These are phyloP conservation scores for Populus tremula DNA, from an alignment of 345 rosid genomes.

Conservation along the genomic window DNA sequence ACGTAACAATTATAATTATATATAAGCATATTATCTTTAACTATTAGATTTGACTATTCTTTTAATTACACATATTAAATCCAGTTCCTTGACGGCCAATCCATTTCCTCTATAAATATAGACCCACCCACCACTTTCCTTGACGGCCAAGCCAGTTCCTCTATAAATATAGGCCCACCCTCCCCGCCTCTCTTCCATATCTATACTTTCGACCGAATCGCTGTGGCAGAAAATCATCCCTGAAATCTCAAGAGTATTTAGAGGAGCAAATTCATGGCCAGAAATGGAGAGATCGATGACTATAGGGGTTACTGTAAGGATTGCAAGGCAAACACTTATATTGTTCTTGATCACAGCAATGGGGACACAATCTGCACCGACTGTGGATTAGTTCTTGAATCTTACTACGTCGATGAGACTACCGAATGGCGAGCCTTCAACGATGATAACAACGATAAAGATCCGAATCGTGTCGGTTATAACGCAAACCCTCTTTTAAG, in stretches of 20 bases:
- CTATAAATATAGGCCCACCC: not conserved
- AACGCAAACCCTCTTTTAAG: not conserved
- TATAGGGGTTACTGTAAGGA: slow-evolving; percentile 1
- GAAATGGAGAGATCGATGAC: not conserved
- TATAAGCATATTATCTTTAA: no score
- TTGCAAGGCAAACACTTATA: slow-evolving; percentile 6
- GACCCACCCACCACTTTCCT: not conserved
- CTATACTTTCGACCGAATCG: not conserved
- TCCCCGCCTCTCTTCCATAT: not conserved
- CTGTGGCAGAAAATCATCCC: not conserved
- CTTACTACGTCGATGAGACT: not conserved
- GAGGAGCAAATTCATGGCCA: not conserved
- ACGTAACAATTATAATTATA: no score
- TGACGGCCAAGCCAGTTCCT: not conserved
- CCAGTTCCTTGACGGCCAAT: no score
- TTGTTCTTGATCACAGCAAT: slow-evolving; percentile 1
- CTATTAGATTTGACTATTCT: no score
- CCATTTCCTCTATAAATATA: not conserved
- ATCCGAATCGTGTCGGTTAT: slow-evolving; percentile 15
- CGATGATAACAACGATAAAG: slow-evolving; percentile 15
- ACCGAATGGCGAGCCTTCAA: slow-evolving; percentile 15
- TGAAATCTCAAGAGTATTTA: no score
- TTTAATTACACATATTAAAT: no score
- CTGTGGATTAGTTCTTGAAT: slow-evolving; percentile 20
- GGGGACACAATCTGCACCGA: slow-evolving; percentile 10